Evolutionary conservation across 805 yeast species (phyloP), one percentile per base, ranked within the genome.

Genomic region (Ogataea trehaloabstinens): DNA sequence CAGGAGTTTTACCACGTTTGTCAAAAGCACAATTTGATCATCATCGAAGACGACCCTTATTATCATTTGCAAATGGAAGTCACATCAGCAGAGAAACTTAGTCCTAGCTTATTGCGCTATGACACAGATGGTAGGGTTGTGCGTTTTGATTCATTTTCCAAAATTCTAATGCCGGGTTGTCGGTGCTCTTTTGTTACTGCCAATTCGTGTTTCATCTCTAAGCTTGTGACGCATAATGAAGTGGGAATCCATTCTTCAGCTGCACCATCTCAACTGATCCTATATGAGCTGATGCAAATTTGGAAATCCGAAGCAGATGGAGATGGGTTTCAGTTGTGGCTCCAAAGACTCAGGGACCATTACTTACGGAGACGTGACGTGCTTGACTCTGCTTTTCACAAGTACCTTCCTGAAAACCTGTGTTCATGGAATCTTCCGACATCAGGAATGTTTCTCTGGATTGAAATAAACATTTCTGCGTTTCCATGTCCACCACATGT

Each of bases 21-120:
- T 38, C 74, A 72, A 51, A 77, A 80, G 57, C 84, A 80, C 58
- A 84, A 85, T 60, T 57, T 86, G 39, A 55, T 87, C 22, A 79
- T 86, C 40, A 61, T 85, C 38, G 95, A 87, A 63, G 95, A 86
- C 58, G 95, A 87, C 64, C 95, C 95, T 5, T 87, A 86, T 69
- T 85, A 82, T 63, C 85, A 80, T 62, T 64, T 86, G 53, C 84
- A 81, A 52, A 70, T 82, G 66, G 76, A 68, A 40, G 47, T 63
- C n/a, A 65, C 67, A 48, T 67, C 73, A 20, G 67, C 70, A 42
- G 66, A 66, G 12, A 71, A 70, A 39, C 74, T 78, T 50, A 50
- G 78, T 33, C 76, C 80, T n/a, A 78, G 87, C 6, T 79, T 81
- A 66, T 58, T 85, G 30, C 71, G 79, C n/a, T 55, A 82, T 38